These are phyloP conservation scores for Rhodotorula sp. DNA, from an alignment of 1,284 basidiomycete genomes.

Conservation along the genomic window DNA sequence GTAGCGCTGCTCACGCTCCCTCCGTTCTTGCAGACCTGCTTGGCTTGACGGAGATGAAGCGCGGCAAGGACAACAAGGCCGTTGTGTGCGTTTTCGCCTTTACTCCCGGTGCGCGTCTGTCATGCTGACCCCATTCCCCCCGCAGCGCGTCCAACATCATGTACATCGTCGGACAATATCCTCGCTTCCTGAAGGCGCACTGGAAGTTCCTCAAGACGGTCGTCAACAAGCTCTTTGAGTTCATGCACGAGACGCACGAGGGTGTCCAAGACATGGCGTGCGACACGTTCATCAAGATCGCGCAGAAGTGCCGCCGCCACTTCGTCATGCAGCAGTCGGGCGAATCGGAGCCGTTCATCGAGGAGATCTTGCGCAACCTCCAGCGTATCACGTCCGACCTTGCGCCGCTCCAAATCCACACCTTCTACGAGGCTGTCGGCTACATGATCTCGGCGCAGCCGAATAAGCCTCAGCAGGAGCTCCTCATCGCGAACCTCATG, in stretches of 20 bases:
- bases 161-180: slow-evolving; percentile 99
- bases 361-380: slow-evolving; percentile 89
- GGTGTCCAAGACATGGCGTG: slow-evolving; percentile 99
- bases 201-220: slow-evolving; percentile 99
- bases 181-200: slow-evolving; percentile 98
- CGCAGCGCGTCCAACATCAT: slow-evolving; percentile 89
- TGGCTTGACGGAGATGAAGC: slow-evolving; percentile 95
- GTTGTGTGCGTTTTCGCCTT: slow-evolving; percentile 63
- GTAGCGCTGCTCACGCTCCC: too few relatives aligned
- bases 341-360: slow-evolving; percentile 96
- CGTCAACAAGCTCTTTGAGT: slow-evolving; percentile 99
- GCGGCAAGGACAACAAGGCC: slow-evolving; percentile 99
- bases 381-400: slow-evolving; percentile 95
- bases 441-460: slow-evolving; percentile 99
- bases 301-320: slow-evolving; percentile 92
- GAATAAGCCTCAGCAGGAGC: slow-evolving; percentile 94
- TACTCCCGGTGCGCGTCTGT: background rate
- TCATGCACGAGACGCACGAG: slow-evolving; percentile 99
- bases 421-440: slow-evolving; percentile 96
- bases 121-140: background rate
- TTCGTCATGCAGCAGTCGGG: slow-evolving; percentile 99
- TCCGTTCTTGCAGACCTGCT: slow-evolving; percentile 60
- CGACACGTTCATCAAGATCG: slow-evolving; percentile 99
- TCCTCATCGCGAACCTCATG: slow-evolving; percentile 93
- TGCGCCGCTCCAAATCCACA: slow-evolving; percentile 91